Base-by-base conservation (phyloP, 2,329 filamentous ascomycete genomes). In the Hypoxylon sp. region DNA sequence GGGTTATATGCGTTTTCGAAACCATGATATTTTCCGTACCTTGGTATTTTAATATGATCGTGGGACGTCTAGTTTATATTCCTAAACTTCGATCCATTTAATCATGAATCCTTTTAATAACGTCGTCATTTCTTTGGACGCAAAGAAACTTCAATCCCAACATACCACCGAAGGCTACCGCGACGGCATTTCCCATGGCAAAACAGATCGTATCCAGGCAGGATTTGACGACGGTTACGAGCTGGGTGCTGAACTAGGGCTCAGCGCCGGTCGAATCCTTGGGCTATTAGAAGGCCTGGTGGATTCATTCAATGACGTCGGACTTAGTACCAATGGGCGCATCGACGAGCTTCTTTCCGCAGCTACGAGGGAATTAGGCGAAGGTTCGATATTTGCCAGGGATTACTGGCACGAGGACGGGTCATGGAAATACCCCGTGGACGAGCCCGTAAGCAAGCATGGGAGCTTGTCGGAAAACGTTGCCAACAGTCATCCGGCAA, bases 191-290 rank as follows among this genome's bases (percentile, higher is more conserved):
- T 83, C 88, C 0, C 79, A 79, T 2, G 90, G 89, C 26, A 98
- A 98, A 73, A 84, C 84, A 21, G 77, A 81, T 43, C 89, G 87
- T 68, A 85, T 97, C 21, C 95, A 99, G 75, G 81, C 81, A 11
- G 94, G 94, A 0, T 98, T 99, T 70, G 95, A 99, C 72, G 91
- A 94, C 63, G 94, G 94, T 0, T 98, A 92, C 72, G 81, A 86
- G 11, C 80, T 98, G 0, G 95, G 95, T 10, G 93, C 92, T 0
- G 87, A 88, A 48, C 78, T 98, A 24, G 95, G 94, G 0, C 73
- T 90, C 63, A 81, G 82, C 23, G 88, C 87, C 0, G 95, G 95
- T 0, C 86, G 86, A 64, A 77, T 96, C 10, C 73, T 96, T 3
- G 95, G 95, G 0, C 77, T 91, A 3, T 70, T 97, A 4, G 91